A percentile compares a stretch with the other conserved stretches of the same genome.
Conservation (phyloP, 352 stramenopile species). For the Phytopythium chamaehyphon region DNA sequence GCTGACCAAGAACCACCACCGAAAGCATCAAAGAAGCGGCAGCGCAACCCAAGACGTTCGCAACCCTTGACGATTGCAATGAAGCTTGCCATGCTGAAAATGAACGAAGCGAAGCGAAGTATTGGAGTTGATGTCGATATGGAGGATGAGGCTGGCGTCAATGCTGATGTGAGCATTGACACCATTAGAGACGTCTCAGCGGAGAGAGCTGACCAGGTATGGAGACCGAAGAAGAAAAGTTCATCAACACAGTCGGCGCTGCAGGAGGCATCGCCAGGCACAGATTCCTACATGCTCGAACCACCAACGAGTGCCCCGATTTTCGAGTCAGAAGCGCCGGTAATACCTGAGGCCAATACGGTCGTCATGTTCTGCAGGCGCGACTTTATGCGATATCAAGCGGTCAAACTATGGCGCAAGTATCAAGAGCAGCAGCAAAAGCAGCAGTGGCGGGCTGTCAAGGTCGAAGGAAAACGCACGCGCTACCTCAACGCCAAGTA, state of each 20-base stretch:
- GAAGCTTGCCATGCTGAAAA: conserved; percentile 1
- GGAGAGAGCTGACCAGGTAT: no score
- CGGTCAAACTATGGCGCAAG: conserved; percentile 62
- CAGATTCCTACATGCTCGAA: neutral
- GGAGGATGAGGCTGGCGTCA: neutral
- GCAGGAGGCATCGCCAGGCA: neutral
- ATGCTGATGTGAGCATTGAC: neutral
- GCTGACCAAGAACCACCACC: neutral
- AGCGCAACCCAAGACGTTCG: neutral
- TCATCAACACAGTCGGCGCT: no score
- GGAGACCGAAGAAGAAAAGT: no score
- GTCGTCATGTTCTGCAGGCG: conserved; percentile 83
- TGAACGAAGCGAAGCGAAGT: neutral
- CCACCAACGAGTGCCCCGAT: conserved; percentile 1
- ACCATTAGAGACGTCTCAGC: no score
- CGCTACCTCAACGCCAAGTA: conserved; percentile 42
- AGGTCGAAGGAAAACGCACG: conserved; percentile 47
- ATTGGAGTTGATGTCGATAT: neutral
- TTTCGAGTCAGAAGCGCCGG: neutral
- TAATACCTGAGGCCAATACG: conserved; percentile 30
- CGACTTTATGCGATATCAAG: conserved; percentile 77
- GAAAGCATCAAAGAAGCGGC: neutral
- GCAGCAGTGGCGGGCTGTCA: conserved; percentile 38
- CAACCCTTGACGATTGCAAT: neutral
- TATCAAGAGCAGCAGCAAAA: conserved; percentile 63